phyloP scores from a whole-genome alignment of 371 early-diverging fungal species.

The Zychaea mexicana region DNA sequence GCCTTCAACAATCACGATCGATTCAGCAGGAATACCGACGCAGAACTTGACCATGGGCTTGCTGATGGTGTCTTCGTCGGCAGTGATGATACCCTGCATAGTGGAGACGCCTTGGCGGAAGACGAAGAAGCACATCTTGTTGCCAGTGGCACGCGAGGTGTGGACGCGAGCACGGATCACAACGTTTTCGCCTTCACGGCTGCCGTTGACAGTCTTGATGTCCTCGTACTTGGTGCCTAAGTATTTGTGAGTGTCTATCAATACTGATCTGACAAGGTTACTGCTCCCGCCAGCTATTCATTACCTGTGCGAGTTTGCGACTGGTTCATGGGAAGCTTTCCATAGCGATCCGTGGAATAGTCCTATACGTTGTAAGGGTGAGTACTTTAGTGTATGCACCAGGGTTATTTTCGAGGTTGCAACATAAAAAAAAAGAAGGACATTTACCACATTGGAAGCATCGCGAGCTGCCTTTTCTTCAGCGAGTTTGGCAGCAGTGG shows the following conservation, averaged over 20 bases:
- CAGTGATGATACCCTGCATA: slow-evolving; percentile 83
- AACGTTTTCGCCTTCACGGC: slow-evolving; percentile 75
- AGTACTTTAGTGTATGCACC: not conserved
- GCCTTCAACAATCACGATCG: slow-evolving; percentile 88
- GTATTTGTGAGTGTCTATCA: no score
- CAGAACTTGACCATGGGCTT: slow-evolving; percentile 97
- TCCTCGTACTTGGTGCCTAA: slow-evolving; percentile 52
- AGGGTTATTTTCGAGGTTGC: no score
- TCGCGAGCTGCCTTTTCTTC: slow-evolving; percentile 86
- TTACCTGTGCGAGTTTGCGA: slow-evolving; percentile 74
- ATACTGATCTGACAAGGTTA: no score
- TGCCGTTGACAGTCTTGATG: slow-evolving; percentile 59
- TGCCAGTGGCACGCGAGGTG: slow-evolving; percentile 83
- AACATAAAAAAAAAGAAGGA: not conserved
- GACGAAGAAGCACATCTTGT: slow-evolving; percentile 91
- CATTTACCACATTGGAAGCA: slow-evolving; percentile 61
- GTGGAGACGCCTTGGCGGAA: slow-evolving; percentile 89
- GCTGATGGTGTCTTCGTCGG: slow-evolving; percentile 74
- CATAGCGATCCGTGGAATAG: slow-evolving; percentile 84
- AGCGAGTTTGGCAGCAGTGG: slow-evolving; percentile 79
- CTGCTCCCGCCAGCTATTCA: not conserved
- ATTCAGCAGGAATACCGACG: slow-evolving; percentile 81
- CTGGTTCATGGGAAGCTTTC: slow-evolving; percentile 87
- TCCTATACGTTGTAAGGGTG: slow-evolving; percentile 48
- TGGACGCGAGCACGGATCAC: slow-evolving; percentile 91